Evolutionary conservation across 1,284 basidiomycete species (phyloP).

Genomic region (Clitocybe nebularis): DNA sequence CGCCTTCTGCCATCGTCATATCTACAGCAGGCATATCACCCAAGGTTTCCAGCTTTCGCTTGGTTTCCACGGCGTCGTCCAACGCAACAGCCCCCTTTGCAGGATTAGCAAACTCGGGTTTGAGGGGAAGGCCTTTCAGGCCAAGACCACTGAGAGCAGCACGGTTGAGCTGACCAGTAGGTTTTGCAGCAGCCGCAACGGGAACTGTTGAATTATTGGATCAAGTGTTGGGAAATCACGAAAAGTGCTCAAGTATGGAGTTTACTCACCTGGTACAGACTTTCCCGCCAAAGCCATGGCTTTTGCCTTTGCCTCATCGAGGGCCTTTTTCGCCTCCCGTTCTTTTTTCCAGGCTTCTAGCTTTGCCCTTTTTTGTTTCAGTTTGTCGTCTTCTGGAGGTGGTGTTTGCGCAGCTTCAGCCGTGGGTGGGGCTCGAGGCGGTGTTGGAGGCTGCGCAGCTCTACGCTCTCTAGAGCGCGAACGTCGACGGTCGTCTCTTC

Average conservation of each 20-base stretch:
- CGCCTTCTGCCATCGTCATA: conserved; percentile 78
- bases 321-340: conserved; percentile 83
- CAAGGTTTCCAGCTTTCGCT: conserved; percentile 73
- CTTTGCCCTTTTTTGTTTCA: conserved; percentile 80
- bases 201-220: conserved; percentile 46
- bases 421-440: conserved; percentile 35
- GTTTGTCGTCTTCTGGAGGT: conserved; percentile 83
- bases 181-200: conserved; percentile 42
- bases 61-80: conserved; percentile 79
- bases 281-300: conserved; percentile 80
- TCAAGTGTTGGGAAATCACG: conserved; percentile 83
- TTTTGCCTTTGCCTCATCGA: conserved; percentile 81
- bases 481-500: conserved; percentile 54
- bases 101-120: conserved; percentile 65
- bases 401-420: conserved; percentile 37
- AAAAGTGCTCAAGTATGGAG: conserved; percentile 17
- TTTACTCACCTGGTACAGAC: conserved; percentile 65
- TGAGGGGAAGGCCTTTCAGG: conserved; percentile 82
- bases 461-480: conserved; percentile 62
- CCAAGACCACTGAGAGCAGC: conserved; percentile 66
- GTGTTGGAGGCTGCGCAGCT: conserved; percentile 31
- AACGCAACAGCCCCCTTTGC: conserved; percentile 53
- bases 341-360: conserved; percentile 95
- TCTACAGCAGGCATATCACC: conserved; percentile 83
- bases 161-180: conserved; percentile 62